Evolutionary conservation across 345 rosid genomes (phyloP).

Genomic region (Lumnitzera littorea): DNA sequence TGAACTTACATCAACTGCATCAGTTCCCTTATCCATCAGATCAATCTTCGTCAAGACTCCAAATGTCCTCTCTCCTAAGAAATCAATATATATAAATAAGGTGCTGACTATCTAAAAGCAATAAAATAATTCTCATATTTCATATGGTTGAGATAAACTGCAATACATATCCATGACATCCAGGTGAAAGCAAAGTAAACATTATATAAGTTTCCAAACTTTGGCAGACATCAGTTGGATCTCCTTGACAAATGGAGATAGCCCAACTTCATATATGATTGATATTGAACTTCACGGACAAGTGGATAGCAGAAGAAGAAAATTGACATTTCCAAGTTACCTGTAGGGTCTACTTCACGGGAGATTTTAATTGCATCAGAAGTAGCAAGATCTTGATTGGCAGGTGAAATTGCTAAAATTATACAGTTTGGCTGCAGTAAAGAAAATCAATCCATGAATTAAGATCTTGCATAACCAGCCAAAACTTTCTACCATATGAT

Average conservation of each 20-base stretch:
- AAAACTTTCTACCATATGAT: neutral
- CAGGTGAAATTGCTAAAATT: conserved; percentile 97
- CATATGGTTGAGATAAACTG: neutral
- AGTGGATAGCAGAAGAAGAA: neutral
- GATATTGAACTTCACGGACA: too few species aligned
- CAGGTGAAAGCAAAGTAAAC: too few species aligned
- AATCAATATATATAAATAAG: conserved; percentile 3
- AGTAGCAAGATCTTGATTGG: conserved; percentile 99
- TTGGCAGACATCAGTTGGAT: too few species aligned
- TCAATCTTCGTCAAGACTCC: conserved; percentile 99
- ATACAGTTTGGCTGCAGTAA: conserved; percentile 83
- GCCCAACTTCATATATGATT: too few species aligned
- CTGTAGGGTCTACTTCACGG: conserved; percentile 97
- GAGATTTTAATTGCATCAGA: conserved; percentile 98
- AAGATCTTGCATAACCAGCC: neutral
- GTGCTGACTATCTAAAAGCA: neutral
- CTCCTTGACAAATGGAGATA: too few species aligned
- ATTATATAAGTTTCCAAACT: too few species aligned
- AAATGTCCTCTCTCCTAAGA: conserved; percentile 88
- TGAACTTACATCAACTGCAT: conserved; percentile 90
- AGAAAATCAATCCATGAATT: conserved; percentile 8
- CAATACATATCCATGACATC: neutral
- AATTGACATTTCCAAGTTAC: conserved; percentile 24
- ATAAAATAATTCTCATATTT: neutral
- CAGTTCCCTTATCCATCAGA: conserved; percentile 99